Percentiles rank a stretch among this genome's conserved stretches.
phyloP scores from a whole-genome alignment of 2,329 filamentous ascomycete genomes.

The Apiospora aurea region DNA sequence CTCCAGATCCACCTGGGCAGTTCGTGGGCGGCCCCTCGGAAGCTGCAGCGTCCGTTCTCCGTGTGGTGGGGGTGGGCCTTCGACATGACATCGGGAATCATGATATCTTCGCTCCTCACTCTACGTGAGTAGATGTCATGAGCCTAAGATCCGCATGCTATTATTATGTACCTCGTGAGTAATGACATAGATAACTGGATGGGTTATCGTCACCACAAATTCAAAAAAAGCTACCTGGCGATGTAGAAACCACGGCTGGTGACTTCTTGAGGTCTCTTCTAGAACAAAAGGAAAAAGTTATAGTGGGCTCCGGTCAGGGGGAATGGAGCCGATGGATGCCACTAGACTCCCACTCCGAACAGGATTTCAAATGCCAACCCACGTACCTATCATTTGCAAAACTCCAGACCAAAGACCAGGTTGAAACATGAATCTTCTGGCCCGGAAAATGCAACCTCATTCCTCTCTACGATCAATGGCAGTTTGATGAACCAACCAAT shows the following conservation, averaged over 20 bases:
- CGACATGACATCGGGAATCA: background rate
- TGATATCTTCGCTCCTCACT: background rate
- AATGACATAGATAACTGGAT: background rate
- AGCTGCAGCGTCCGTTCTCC: conserved; percentile 10
- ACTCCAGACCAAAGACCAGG: background rate
- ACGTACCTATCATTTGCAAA: background rate
- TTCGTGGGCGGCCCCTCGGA: background rate
- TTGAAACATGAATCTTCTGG: background rate
- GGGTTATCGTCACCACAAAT: background rate
- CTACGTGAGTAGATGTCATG: background rate
- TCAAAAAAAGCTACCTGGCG: background rate
- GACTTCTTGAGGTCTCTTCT: background rate
- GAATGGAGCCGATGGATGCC: conserved; percentile 1
- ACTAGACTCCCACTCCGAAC: background rate
- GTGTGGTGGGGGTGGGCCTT: background rate
- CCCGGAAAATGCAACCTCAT: background rate
- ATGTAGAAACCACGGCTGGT: too few species aligned
- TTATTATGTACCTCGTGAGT: background rate
- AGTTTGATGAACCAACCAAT: background rate
- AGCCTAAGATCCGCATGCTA: background rate
- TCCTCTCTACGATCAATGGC: background rate
- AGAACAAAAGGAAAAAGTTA: background rate
- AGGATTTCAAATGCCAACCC: background rate
- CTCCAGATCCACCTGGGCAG: background rate
- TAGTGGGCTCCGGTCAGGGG: conserved; percentile 1